Conservation (phyloP, 129 eudicot genomes). For the Cynara cardunculus region DNA sequence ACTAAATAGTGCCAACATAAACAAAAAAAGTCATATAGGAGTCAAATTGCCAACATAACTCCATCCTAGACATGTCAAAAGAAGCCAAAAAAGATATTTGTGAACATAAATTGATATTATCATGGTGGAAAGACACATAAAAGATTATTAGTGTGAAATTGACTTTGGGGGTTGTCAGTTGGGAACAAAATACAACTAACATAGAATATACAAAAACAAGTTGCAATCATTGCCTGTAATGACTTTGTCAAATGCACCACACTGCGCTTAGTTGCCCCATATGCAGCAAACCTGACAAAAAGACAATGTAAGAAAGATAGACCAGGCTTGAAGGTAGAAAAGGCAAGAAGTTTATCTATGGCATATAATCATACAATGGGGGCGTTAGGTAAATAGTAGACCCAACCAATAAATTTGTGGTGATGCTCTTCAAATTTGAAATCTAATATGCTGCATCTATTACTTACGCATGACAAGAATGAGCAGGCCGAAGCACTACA, state of each 20-base stretch:
- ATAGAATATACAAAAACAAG: neutral
- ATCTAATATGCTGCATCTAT: no score
- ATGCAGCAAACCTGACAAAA: conserved; percentile 80
- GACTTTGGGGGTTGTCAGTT: neutral
- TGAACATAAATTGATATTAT: neutral
- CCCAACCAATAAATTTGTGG: no score
- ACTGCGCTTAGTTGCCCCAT: conserved; percentile 96
- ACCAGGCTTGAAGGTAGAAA: neutral
- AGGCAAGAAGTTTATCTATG: neutral
- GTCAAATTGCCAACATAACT: no score
- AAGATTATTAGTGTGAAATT: neutral
- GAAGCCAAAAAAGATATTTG: no score
- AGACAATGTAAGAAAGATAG: conserved; percentile 1
- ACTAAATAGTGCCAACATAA: no score
- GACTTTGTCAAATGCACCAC: conserved; percentile 97
- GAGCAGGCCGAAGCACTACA: no score
- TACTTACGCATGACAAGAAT: no score
- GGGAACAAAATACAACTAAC: conserved; percentile 5
- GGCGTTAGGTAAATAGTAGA: no score
- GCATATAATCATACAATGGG: no score
- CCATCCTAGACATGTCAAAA: no score
- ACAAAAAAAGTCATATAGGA: no score
- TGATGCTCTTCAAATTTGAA: no score
- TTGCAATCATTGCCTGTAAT: conserved; percentile 57
- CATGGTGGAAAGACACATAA: neutral